Evolutionary conservation across 495 filamentous ascomycete genomes (phyloP), one percentile per base, ranked within the genome.

Genomic region (Cercophora samala): DNA sequence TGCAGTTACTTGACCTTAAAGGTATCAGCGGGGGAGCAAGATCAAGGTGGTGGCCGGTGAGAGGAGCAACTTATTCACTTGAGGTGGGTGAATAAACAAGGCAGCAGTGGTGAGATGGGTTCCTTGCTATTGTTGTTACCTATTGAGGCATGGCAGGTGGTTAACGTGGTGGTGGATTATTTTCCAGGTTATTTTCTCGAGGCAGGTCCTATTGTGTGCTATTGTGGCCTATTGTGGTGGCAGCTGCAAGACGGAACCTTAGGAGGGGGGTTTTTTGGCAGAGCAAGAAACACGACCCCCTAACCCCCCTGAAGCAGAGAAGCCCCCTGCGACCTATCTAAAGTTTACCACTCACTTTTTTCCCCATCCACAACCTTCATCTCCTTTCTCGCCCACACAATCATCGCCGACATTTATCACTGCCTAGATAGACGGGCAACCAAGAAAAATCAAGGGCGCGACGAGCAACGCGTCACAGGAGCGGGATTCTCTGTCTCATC

Each of bases 391-490:
- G 6, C 5, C 23, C 4, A 9, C 54, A 56, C 54, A 56, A 56
- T 56, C 54, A 46, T 46, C 37, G 37, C 37, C 37, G 37, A 17
- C 8, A 9, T 58, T 58, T 13, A 22, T 17, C 54, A 21, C 54
- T 58, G 19, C 54, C 54, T 24, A 22, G 8, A 58, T 24, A 58
- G 19, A 22, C 54, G 18, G 37, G 37, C 37, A 46, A 17, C 37
- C 5, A 5, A 60, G 15, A 11, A 60, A 22, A 17, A 42, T 21
- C 24, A 37, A 62, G 18, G n/a, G 54, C 6, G 4, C 11, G 19
- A 2, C 51, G 37, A 32, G 55, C 13, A 37, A 51, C 64, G 24
- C 64, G 58, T 66, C 64, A 29, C 64, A 11, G 5, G 23, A 54
- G 56, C 37, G n/a, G 1, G 25, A 32, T 25, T 32, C 60, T 42